phyloP scores from a whole-genome alignment of 2,329 filamentous ascomycete species.

The Trichoderma harzianum region DNA sequence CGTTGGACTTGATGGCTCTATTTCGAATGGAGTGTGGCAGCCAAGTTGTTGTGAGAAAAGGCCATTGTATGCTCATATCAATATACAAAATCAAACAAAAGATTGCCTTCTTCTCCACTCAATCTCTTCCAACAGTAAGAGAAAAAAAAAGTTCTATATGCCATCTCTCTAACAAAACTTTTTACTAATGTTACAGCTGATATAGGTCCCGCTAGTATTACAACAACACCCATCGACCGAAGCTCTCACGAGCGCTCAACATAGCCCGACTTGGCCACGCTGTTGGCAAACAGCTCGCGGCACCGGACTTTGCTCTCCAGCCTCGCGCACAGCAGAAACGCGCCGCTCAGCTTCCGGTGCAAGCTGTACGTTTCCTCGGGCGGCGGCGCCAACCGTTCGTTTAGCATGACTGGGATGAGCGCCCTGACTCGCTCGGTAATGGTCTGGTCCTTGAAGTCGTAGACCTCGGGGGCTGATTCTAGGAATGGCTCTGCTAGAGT shows the following conservation, averaged over 20 bases:
- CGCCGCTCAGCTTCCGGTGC: slow-evolving; percentile 91
- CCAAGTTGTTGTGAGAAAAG: not conserved
- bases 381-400: slow-evolving; percentile 81
- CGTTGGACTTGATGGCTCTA: not conserved
- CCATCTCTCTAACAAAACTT: too few relatives aligned
- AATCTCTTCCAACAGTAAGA: not conserved
- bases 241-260: slow-evolving; percentile 14
- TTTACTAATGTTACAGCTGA: not conserved
- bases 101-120: not conserved
- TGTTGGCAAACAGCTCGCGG: slow-evolving; percentile 71
- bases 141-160: not conserved
- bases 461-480: slow-evolving; percentile 70
- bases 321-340: slow-evolving; percentile 85
- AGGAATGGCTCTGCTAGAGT: slow-evolving; percentile 92
- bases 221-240: not conserved
- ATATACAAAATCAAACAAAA: not conserved
- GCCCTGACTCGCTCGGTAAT: slow-evolving; percentile 90
- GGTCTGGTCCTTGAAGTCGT: slow-evolving; percentile 91
- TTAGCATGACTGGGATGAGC: slow-evolving; percentile 89
- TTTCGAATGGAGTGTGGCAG: not conserved
- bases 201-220: not conserved
- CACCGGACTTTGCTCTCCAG: slow-evolving; percentile 81
- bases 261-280: slow-evolving; percentile 38
- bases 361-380: slow-evolving; percentile 97
- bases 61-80: not conserved